Base-by-base conservation (phyloP, 306 rosid species). In the Oemleria cerasiformis region DNA sequence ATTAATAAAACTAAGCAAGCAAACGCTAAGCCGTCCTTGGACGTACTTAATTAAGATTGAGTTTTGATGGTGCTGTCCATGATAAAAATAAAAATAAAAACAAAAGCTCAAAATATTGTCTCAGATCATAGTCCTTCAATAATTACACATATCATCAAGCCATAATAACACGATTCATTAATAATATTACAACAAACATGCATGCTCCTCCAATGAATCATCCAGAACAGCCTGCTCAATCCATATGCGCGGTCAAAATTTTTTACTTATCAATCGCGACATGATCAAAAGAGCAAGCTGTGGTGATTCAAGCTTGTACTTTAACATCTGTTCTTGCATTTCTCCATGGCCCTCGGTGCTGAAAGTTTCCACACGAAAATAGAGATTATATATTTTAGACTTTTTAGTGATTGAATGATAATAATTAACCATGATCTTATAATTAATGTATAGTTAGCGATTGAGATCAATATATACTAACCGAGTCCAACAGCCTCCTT, bases 401-500 rank as follows among this genome's bases (percentile, higher is more conserved):
- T 30, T 34, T 49, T 16, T 68, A 9, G 57, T 53, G 19, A n/a
- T 59, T 4, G 39, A 15, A 45, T 0, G 44, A 44, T 25, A 54
- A 49, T 21, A 30, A 30, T 5, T 56, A 56, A 20, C 30, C 10
- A 8, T 47, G 15, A 30, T 30, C 36, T 30, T 30, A 30, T 30
- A 30, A 30, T 30, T 30, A 30, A 30, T 1, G 36, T 30, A 30
- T 3, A 30, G 36, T 30, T 47, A 47, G 12, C 17, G 57, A 53
- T 25, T 13, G 9, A 57, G 25, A 30, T 30, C 36, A 38, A 57
- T 12, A 25, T 8, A 53, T 65, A 78, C 92, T 76, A 58, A 92
- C 98, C 93, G 13, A 93, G 89, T 65, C 92, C 94, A 87, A 88
- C 85, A 17, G 98, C 98, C 84, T 93, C 98, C 77, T 84, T 90